These are phyloP conservation scores for Cladophialophora bantiana DNA, from an alignment of 2,329 filamentous ascomycete genomes.

Conservation along the genomic window DNA sequence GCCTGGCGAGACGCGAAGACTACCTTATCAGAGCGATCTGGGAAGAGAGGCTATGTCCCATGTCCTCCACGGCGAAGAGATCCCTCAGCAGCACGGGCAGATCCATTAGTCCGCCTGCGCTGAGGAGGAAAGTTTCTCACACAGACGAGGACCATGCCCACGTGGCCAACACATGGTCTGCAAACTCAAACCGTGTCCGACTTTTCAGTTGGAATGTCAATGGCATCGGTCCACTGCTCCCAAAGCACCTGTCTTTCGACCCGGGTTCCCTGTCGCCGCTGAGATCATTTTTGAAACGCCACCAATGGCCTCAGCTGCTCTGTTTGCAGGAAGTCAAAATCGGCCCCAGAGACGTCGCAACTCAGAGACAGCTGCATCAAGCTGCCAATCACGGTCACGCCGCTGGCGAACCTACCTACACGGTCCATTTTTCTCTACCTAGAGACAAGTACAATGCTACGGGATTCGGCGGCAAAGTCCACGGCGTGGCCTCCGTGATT, in stretches of 20 bases:
- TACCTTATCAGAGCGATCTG: neutral
- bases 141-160: conserved; percentile 9
- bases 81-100: conserved; percentile 25
- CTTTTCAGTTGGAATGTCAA: conserved; percentile 60
- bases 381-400: conserved; percentile 45
- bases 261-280: conserved; percentile 41
- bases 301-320: conserved; percentile 55
- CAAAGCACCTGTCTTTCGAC: conserved; percentile 48
- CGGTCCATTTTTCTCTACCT: conserved; percentile 56
- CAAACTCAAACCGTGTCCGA: conserved; percentile 17
- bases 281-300: conserved; percentile 53
- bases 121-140: conserved; percentile 27
- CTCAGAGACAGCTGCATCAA: conserved; percentile 48
- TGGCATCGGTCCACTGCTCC: conserved; percentile 54
- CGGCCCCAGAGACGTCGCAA: conserved; percentile 48
- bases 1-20: neutral
- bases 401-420: conserved; percentile 48
- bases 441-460: conserved; percentile 58
- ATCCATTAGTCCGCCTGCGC: conserved; percentile 30
- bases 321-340: conserved; percentile 62
- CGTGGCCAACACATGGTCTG: conserved; percentile 23
- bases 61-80: conserved; percentile 27
- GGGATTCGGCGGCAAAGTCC: conserved; percentile 59
- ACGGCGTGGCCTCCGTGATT: conserved; percentile 61
- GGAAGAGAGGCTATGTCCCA: neutral